Evolutionary conservation across 306 rosid species (phyloP).

Genomic region (Bauhinia variegata): DNA sequence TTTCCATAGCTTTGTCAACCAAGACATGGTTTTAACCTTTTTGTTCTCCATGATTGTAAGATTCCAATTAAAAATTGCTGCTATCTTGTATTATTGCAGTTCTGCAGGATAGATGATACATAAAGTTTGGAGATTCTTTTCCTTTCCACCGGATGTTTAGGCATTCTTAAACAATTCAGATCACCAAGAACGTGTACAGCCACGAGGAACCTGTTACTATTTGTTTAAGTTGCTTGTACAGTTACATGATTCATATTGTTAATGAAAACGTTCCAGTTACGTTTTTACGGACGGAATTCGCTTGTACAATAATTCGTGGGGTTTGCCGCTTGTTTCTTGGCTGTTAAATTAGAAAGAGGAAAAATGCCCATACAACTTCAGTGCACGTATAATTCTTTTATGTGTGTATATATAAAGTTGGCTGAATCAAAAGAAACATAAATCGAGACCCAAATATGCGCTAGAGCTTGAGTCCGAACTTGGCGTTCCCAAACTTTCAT

Average conservation of each 20-base stretch:
- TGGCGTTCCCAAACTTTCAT: no score
- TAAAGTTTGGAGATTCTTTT: slow-evolving; percentile 29
- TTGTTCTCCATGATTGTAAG: not conserved
- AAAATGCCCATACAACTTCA: not conserved
- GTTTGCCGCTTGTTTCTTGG: not conserved
- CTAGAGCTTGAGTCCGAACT: no score
- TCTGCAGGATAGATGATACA: slow-evolving; percentile 29
- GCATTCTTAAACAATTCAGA: slow-evolving; percentile 33
- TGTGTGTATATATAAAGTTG: no score
- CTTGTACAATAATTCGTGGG: not conserved
- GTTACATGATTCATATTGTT: slow-evolving; percentile 33
- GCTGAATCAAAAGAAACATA: no score
- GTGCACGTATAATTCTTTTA: no score
- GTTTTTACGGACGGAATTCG: slow-evolving; percentile 2
- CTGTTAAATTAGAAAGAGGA: no score
- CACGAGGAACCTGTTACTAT: slow-evolving; percentile 25
- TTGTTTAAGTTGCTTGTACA: slow-evolving; percentile 34
- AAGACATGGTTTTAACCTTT: not conserved
- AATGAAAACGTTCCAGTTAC: not conserved
- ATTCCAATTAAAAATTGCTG: slow-evolving; percentile 16
- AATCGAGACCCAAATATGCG: no score
- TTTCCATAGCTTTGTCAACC: not conserved
- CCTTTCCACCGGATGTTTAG: slow-evolving; percentile 12
- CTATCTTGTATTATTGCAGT: slow-evolving; percentile 27
- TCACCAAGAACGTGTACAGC: slow-evolving; percentile 45